phyloP scores from a whole-genome alignment of 805 yeast species.

The Wickerhamiella qilinensis region DNA sequence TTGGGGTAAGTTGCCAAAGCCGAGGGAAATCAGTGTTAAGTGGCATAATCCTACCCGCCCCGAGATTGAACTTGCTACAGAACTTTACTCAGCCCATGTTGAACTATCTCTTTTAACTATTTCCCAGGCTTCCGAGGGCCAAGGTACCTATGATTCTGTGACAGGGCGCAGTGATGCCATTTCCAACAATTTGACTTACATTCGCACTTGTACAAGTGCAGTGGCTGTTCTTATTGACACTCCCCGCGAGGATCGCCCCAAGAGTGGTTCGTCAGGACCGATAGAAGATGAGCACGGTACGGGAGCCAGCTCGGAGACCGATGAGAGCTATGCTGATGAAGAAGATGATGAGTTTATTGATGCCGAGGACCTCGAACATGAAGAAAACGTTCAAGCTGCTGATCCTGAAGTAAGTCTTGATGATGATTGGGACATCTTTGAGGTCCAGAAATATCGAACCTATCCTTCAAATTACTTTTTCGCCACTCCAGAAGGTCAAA shows the following conservation, averaged over 20 bases:
- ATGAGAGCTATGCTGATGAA: background rate
- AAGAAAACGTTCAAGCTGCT: background rate
- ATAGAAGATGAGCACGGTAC: background rate
- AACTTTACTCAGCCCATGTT: slow-evolving; percentile 36
- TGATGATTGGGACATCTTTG: slow-evolving; percentile 1
- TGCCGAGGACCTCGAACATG: background rate
- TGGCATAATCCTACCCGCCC: slow-evolving; percentile 60
- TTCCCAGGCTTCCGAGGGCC: slow-evolving; percentile 17
- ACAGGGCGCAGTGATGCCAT: slow-evolving; percentile 34
- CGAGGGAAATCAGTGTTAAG: slow-evolving; percentile 28
- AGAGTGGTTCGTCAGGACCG: background rate
- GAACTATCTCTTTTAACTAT: slow-evolving; percentile 12
- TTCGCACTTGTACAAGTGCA: slow-evolving; percentile 53
- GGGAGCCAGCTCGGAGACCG: background rate
- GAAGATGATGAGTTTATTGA: background rate
- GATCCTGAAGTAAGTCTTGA: slow-evolving; percentile 2
- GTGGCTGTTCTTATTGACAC: slow-evolving; percentile 54
- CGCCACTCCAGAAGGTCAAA: slow-evolving; percentile 35
- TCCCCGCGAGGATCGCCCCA: background rate
- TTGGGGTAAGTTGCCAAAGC: slow-evolving; percentile 24
- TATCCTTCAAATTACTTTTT: slow-evolving; percentile 52
- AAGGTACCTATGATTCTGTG: slow-evolving; percentile 18
- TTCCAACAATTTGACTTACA: slow-evolving; percentile 36
- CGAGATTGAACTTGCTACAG: slow-evolving; percentile 46
- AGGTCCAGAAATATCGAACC: slow-evolving; percentile 37